Percentiles rank a stretch among this genome's conserved stretches.
Evolutionary conservation across 176 grass and related monocot genomes (phyloP).

Genomic region (Triticum turgidum): DNA sequence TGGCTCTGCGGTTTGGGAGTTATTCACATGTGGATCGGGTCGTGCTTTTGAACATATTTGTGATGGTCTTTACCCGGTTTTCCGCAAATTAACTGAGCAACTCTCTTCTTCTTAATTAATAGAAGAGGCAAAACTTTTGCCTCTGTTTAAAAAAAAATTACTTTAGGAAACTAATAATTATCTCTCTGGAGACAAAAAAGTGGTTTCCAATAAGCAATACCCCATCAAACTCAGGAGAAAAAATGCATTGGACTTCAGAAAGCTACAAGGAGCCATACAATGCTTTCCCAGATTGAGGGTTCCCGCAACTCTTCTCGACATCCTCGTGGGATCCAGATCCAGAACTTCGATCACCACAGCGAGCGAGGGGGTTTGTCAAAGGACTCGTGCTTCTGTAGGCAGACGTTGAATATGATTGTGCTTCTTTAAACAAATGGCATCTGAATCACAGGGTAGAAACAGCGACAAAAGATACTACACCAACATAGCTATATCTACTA

Average conservation of each 20-base stretch:
- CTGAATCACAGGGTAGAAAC: not conserved
- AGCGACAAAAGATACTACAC: constrained; percentile 27
- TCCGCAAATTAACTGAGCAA: no score
- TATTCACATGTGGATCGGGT: no score
- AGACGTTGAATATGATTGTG: constrained; percentile 65
- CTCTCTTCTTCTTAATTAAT: no score
- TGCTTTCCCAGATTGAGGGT: constrained; percentile 84
- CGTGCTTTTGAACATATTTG: no score
- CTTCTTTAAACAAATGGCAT: constrained; percentile 23
- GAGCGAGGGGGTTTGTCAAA: constrained; percentile 71
- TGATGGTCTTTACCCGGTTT: no score
- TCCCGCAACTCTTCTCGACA: constrained; percentile 53
- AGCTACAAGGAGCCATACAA: constrained; percentile 50
- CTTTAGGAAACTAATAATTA: not conserved
- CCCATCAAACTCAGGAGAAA: not conserved
- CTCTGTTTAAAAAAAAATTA: no score
- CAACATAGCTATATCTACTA: constrained; percentile 8
- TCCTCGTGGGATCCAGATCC: constrained; percentile 59
- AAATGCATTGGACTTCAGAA: not conserved
- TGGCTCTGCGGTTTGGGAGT: no score
- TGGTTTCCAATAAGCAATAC: constrained; percentile 1
- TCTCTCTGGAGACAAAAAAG: not conserved
- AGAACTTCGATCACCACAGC: not conserved
- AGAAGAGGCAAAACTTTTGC: no score
- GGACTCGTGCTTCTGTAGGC: constrained; percentile 67